Evolutionary conservation across 768 basidiomycete species (phyloP), one percentile per base, ranked within the genome.

Genomic region (Boletus rex-veris): DNA sequence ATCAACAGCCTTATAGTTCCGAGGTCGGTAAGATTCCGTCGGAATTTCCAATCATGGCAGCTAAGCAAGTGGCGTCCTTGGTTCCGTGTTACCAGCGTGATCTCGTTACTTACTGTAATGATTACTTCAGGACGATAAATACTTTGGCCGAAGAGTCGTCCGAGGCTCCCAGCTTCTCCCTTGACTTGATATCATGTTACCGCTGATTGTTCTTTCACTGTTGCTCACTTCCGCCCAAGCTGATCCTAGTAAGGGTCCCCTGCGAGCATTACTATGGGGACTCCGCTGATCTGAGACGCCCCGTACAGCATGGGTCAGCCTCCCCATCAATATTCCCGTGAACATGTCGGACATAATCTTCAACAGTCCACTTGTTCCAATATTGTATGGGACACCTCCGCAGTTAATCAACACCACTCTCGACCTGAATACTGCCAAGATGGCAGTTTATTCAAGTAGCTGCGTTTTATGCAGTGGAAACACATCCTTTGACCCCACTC

Each of bases 401-500:
- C 52, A 64, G 31, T 11, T 52, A 21, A 54, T 65, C 36, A 51
- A 57, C 31, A 49, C 54, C 12, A 61, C 60, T 15, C 51, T 63
- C 24, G 61, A 63, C 21, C 40, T 63, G 28, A 63, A 35, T 26
- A 59, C 58, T 7, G 57, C 39, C 33, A 63, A 63, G 39, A 15
- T 60, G 21, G 64, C 41, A 0, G 61, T 65, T 14, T 63, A 62
- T 48, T 62, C 64, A 11, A 59, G 54, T 14, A 40, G 43, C 24
- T 67, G 64, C n/a, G 51, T 64, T 45, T 41, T 66, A 19, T 65
- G 64, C 28, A 42, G 55, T 21, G 62, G 64, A 39, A 64, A 54
- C 18, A 57, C 58, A 16, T 51, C 48, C 18, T 61, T 61, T 39
- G 49, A 60, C 36, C 45, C 54, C 8, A 38, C 56, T 0, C 38